Evolutionary conservation across 2,329 filamentous ascomycete genomes (phyloP).

Genomic region (Scytalidium lignicola): DNA sequence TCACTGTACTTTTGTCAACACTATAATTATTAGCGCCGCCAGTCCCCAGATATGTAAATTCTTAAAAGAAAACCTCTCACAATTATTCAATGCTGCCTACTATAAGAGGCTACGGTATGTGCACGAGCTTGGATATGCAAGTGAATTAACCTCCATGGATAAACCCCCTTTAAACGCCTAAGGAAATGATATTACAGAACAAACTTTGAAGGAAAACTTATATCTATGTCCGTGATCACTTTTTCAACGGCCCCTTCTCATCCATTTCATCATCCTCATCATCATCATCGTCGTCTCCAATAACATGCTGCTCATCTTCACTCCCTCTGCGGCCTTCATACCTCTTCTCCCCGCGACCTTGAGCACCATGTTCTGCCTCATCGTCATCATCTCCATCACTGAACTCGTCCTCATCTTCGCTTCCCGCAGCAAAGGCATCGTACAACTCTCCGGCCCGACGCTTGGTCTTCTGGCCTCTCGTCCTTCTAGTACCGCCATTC

Average conservation of each 20-base stretch:
- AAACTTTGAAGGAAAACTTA: too few species aligned
- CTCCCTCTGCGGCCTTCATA: constrained; percentile 26
- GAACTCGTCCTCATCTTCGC: constrained; percentile 59
- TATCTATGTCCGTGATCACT: neutral
- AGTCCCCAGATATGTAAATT: too few species aligned
- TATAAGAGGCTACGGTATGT: too few species aligned
- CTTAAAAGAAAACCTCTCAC: too few species aligned
- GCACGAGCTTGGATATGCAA: too few species aligned
- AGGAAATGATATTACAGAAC: too few species aligned
- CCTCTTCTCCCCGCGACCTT: constrained; percentile 28
- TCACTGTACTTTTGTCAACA: too few species aligned
- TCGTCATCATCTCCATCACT: constrained; percentile 40
- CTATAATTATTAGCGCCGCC: too few species aligned
- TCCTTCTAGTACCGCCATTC: constrained; percentile 35
- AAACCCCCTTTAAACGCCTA: too few species aligned
- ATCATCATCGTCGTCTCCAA: constrained; percentile 43
- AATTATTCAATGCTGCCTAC: too few species aligned
- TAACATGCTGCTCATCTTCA: constrained; percentile 42
- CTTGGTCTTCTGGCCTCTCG: constrained; percentile 44
- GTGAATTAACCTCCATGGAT: too few species aligned
- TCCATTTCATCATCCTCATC: constrained; percentile 22
- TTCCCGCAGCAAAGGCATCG: constrained; percentile 91
- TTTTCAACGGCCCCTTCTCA: constrained; percentile 10
- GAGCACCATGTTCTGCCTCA: constrained; percentile 33
- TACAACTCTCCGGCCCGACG: constrained; percentile 83